phyloP scores from a whole-genome alignment of 169 alveolate species.

The Plasmodium chabaudi region DNA sequence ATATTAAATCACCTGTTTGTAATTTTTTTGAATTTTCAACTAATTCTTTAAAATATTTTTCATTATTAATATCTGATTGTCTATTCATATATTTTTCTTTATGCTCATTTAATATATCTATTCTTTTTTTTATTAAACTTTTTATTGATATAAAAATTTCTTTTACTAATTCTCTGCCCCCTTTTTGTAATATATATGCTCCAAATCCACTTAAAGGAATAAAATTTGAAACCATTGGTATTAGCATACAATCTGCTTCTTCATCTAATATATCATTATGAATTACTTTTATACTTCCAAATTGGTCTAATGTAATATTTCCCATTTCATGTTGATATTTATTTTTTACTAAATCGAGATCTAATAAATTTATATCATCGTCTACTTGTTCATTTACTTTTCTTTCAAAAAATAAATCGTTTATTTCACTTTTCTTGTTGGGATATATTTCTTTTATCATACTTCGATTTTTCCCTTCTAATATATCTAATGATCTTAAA shows the following conservation, averaged over 20 bases:
- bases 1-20: conserved; percentile 71
- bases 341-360: not conserved
- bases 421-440: conserved; percentile 71
- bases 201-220: conserved; percentile 75
- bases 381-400: not conserved
- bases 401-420: conserved; percentile 67
- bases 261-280: conserved; percentile 75
- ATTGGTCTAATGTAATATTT: conserved; percentile 44
- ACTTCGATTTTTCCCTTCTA: conserved; percentile 76
- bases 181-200: conserved; percentile 69
- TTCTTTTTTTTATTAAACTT: conserved; percentile 62
- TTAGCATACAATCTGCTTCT: conserved; percentile 74
- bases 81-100: conserved; percentile 36
- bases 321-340: conserved; percentile 66
- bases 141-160: conserved; percentile 56
- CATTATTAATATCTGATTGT: conserved; percentile 4
- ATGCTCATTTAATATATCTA: conserved; percentile 70
- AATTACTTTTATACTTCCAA: conserved; percentile 45
- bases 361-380: conserved; percentile 23
- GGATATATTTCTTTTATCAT: conserved; percentile 75
- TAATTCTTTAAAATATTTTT: conserved; percentile 44
- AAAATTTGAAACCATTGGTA: conserved; percentile 76
- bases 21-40: conserved; percentile 35
- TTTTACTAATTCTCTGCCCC: conserved; percentile 71
- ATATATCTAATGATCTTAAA: conserved; percentile 49